These are phyloP conservation scores for Tulasnella sp. DNA, from an alignment of 768 basidiomycete genomes.

Conservation along the genomic window DNA sequence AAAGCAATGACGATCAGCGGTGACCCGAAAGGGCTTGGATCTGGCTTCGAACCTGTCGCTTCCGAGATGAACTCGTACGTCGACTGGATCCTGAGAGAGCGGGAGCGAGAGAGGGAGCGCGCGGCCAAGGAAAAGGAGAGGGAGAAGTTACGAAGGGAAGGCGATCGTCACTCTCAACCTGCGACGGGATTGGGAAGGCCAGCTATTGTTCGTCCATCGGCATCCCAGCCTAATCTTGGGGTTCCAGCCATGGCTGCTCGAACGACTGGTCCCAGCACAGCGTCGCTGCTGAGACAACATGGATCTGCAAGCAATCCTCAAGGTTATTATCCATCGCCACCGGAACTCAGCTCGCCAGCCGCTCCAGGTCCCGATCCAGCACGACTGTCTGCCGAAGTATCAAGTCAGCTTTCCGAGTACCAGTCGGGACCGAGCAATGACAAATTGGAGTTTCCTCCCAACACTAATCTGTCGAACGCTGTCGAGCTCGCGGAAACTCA, in stretches of 20 bases:
- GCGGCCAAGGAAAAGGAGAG: slow-evolving; percentile 40
- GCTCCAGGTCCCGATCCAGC: neutral
- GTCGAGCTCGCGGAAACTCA: neutral
- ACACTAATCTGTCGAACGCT: neutral
- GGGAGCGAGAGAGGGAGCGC: slow-evolving; percentile 67
- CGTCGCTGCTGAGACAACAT: slow-evolving; percentile 2
- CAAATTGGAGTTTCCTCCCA: neutral
- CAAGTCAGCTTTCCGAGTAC: slow-evolving; percentile 13
- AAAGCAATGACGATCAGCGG: slow-evolving; percentile 6
- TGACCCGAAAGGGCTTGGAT: neutral
- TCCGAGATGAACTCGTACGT: slow-evolving; percentile 36
- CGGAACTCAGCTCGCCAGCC: slow-evolving; percentile 9
- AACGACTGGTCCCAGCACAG: neutral
- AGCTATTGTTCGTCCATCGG: neutral
- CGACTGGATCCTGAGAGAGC: slow-evolving; percentile 61
- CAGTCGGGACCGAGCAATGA: neutral
- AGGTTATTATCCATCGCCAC: slow-evolving; percentile 20
- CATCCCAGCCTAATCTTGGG: neutral
- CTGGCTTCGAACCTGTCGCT: slow-evolving; percentile 2
- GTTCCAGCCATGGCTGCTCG: neutral
- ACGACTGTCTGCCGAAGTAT: slow-evolving; percentile 27
- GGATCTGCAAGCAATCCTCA: slow-evolving; percentile 17
- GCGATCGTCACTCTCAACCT: neutral
- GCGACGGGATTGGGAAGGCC: neutral
- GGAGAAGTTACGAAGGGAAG: slow-evolving; percentile 7